Conservation (phyloP, 2,329 filamentous ascomycete species). For the Fusarium illudens region DNA sequence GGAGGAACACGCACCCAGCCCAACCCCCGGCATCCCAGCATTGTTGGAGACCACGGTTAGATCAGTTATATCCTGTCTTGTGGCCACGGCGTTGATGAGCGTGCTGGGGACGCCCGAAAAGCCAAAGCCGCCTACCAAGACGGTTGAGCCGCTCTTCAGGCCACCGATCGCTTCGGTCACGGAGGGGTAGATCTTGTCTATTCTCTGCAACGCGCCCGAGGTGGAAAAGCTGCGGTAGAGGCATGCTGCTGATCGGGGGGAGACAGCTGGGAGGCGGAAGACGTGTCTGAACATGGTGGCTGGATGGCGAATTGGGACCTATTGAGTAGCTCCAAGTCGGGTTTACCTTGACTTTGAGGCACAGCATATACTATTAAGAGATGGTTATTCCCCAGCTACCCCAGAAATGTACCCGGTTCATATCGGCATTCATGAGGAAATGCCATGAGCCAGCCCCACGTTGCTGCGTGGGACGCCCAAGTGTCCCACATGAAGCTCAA, state of each 20-base stretch:
- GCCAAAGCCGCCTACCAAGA: slow-evolving; percentile 82
- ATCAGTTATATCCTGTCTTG: slow-evolving; percentile 72
- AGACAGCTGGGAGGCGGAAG: background rate
- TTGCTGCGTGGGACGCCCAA: background rate
- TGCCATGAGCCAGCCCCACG: background rate
- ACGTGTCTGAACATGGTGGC: background rate
- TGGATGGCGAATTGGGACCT: background rate
- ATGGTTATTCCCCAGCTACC: background rate
- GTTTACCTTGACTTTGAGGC: background rate
- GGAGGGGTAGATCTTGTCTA: slow-evolving; percentile 78
- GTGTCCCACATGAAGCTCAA: background rate
- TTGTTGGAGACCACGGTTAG: slow-evolving; percentile 93
- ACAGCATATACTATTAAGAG: background rate
- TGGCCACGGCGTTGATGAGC: slow-evolving; percentile 74
- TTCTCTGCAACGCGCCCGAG: slow-evolving; percentile 52
- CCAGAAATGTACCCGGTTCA: background rate
- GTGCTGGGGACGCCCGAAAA: slow-evolving; percentile 85
- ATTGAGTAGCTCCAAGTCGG: background rate
- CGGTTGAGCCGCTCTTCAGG: slow-evolving; percentile 75
- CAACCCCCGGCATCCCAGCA: slow-evolving; percentile 81
- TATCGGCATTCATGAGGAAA: background rate
- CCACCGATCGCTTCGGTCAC: slow-evolving; percentile 74
- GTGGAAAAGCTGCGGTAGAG: background rate
- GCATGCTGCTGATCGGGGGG: background rate
- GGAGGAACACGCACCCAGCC: slow-evolving; percentile 63